Base-by-base conservation (phyloP, 495 filamentous ascomycete species). In the Cercophora sp. region DNA sequence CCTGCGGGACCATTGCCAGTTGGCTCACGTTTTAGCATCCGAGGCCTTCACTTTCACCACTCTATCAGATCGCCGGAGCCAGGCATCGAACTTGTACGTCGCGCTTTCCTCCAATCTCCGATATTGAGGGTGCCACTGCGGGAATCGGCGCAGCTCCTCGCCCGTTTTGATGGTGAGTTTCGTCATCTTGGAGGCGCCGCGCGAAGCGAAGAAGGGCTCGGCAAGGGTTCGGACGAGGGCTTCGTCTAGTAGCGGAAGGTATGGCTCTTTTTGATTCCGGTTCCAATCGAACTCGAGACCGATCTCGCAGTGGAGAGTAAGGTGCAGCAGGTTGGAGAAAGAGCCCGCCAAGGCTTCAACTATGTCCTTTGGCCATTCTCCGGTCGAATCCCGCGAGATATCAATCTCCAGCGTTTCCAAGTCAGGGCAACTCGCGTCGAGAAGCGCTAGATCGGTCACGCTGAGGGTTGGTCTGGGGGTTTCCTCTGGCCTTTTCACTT, bases 361-460 rank as follows among this genome's bases (percentile, higher is more conserved):
- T 4, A 48, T 10, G 15, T 4, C 9, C 27, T 48, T 48, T 16
- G 44, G 27, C 44, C 44, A 48, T 48, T 48, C 22, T 9, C 44
- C 44, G 6, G 44, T 31, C 24, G 44, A 11, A 19, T 32, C 27
- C 11, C 44, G 44, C 10, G 44, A 31, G 22, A 48, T 48, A 15
- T 48, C 44, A 10, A 48, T 48, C 25, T 48, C 44, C 13, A 48
- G 25, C 24, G 22, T 10, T 31, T 48, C 44, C 44, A 48, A 27
- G 2, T 20, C 44, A 5, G 44, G 25, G 15, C 24, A 48, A 16
- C 24, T 48, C 11, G 2, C 15, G 44, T 48, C 44, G 15, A 48
- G 25, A n/a, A 27, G 24, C 11, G 25, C 27, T 8, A 49, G 46
- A 23, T 49, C 46, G 1, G 8, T 19, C 2, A 37, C 46, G 18